Evolutionary conservation across 2,329 filamentous ascomycete species (phyloP).

Genomic region (Torrubiellomyces zombiae): DNA sequence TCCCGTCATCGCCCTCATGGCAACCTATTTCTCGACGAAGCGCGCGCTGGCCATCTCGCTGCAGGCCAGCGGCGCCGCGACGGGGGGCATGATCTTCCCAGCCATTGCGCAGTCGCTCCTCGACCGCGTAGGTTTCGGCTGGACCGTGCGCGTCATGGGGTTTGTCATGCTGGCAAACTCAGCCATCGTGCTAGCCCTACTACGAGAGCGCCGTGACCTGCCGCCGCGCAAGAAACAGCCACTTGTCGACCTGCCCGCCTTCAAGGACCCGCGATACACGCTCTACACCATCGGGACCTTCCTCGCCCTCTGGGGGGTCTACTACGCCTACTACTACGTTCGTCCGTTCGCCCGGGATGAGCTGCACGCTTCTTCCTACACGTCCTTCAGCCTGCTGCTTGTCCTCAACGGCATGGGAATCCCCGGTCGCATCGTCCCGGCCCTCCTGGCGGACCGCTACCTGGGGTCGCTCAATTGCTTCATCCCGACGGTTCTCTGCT

Average conservation of each 20-base stretch:
- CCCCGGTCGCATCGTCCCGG: constrained; percentile 35
- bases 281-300: constrained; percentile 18
- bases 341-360: constrained; percentile 21
- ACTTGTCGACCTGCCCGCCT: constrained; percentile 31
- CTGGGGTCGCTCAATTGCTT: constrained; percentile 39
- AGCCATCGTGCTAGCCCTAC: constrained; percentile 20
- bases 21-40: constrained; percentile 45
- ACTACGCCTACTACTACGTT: constrained; percentile 31
- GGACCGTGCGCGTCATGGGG: constrained; percentile 46
- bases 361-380: constrained; percentile 27
- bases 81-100: constrained; percentile 48
- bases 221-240: constrained; percentile 31
- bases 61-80: constrained; percentile 40
- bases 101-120: constrained; percentile 38
- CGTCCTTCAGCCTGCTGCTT: constrained; percentile 40
- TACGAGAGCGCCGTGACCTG: constrained; percentile 31
- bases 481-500: constrained; percentile 30
- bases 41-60: constrained; percentile 43
- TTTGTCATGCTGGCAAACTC: constrained; percentile 37
- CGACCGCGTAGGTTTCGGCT: constrained; percentile 43
- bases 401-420: constrained; percentile 43
- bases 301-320: constrained; percentile 29
- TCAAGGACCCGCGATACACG: constrained; percentile 28
- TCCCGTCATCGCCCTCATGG: constrained; percentile 33
- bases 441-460: constrained; percentile 34